Percentiles rank a stretch among this genome's conserved stretches.
Conservation (phyloP, 306 rosid genomes). For the Prunus padus region DNA sequence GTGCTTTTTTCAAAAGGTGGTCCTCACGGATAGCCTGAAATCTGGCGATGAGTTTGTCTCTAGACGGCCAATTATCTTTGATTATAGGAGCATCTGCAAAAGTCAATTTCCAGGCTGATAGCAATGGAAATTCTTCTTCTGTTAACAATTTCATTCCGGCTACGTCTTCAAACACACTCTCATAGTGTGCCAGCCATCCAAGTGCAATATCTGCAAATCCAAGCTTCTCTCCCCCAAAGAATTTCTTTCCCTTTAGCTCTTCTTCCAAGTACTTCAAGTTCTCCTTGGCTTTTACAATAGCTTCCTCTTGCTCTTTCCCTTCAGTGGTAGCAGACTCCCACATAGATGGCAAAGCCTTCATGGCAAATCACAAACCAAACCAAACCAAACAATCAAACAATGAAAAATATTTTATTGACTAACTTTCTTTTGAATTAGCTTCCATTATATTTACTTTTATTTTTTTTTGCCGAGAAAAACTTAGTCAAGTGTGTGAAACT, state of each 20-base stretch:
- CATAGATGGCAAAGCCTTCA: slow-evolving; percentile 12
- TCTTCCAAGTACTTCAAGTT: slow-evolving; percentile 27
- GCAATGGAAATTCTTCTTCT: slow-evolving; percentile 15
- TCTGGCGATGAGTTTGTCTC: slow-evolving; percentile 26
- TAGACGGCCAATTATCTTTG: slow-evolving; percentile 31
- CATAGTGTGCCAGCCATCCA: slow-evolving; percentile 25
- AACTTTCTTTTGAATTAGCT: neutral
- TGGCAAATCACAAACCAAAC: slow-evolving; percentile 7
- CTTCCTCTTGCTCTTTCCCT: slow-evolving; percentile 38
- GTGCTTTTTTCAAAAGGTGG: neutral
- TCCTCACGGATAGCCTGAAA: slow-evolving; percentile 4
- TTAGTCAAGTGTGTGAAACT: no score
- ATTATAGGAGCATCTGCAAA: slow-evolving; percentile 30
- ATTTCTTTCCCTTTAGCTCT: slow-evolving; percentile 25
- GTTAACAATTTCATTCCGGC: slow-evolving; percentile 9
- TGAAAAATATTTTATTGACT: neutral
- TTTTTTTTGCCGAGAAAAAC: no score
- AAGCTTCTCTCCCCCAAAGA: slow-evolving; percentile 25
- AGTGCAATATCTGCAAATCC: slow-evolving; percentile 31
- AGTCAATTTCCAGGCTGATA: slow-evolving; percentile 21
- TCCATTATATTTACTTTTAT: no score
- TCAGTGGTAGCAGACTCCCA: neutral
- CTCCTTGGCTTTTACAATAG: slow-evolving; percentile 5
- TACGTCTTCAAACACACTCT: slow-evolving; percentile 9
- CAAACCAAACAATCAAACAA: neutral